A percentile compares a stretch with the other conserved stretches of the same genome.
These are phyloP conservation scores for Catenaria anguillulae DNA, from an alignment of 371 early-diverging fungal species.

Conservation along the genomic window DNA sequence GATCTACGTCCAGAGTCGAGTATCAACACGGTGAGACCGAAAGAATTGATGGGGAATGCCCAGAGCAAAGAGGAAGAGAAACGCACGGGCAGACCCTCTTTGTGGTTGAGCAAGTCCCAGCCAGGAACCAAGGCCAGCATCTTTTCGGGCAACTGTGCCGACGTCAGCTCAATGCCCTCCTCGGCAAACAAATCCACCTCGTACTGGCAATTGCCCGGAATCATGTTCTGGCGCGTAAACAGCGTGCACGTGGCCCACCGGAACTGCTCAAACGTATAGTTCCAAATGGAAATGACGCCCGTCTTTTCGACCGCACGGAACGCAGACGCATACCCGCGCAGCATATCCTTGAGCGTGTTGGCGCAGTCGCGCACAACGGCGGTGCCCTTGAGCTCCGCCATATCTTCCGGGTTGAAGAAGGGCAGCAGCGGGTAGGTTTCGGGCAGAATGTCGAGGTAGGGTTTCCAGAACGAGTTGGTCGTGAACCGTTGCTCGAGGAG, in stretches of 20 bases:
- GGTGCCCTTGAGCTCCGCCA: conserved; percentile 1
- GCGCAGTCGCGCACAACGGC: background rate
- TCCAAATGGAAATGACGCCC: background rate
- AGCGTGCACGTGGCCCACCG: background rate
- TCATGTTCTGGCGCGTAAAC: conserved; percentile 1
- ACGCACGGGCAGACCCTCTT: background rate
- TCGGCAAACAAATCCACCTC: background rate
- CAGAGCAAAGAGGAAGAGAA: background rate
- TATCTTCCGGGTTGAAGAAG: background rate
- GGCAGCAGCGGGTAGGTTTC: background rate
- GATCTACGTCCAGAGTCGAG: background rate
- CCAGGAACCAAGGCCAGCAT: background rate
- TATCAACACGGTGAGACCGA: background rate
- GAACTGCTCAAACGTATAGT: background rate
- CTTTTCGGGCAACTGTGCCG: background rate
- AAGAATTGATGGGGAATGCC: too few relatives aligned
- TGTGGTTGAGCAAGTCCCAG: conserved; percentile 5
- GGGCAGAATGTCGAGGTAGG: conserved; percentile 1
- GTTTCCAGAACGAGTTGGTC: background rate
- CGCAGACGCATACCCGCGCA: background rate
- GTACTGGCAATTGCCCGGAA: background rate
- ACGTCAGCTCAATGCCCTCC: background rate
- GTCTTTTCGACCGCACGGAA: background rate
- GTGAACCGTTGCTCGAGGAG: background rate
- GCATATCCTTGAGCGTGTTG: background rate